Percentiles rank a stretch among this genome's conserved stretches.
phyloP scores from a whole-genome alignment of 192 early-diverging fungal genomes.

The Mortierella antarctica region DNA sequence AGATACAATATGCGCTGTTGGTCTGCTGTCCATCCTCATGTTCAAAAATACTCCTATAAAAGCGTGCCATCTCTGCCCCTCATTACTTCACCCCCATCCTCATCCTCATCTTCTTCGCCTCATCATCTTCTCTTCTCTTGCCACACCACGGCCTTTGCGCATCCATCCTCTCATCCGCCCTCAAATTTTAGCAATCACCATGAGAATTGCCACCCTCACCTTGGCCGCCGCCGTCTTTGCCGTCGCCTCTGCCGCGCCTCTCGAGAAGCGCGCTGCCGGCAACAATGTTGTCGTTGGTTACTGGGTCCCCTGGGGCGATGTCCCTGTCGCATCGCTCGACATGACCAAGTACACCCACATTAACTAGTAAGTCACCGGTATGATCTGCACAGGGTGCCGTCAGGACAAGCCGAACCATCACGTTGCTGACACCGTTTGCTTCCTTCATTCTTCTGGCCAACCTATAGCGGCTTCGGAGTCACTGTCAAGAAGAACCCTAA shows the following conservation, averaged over 20 bases:
- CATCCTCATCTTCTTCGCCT: conserved; percentile 20
- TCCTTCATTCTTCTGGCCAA: conserved; percentile 2
- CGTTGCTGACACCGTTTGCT: not conserved
- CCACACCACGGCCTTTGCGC: not conserved
- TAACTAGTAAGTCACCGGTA: conserved; percentile 36
- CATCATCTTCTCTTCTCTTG: not conserved
- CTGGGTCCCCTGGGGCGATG: conserved; percentile 56
- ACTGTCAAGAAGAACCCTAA: conserved; percentile 33
- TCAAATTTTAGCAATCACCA: conserved; percentile 3
- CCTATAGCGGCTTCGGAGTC: conserved; percentile 45
- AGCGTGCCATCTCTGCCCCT: not conserved
- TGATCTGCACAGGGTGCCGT: no score
- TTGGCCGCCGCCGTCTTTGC: conserved; percentile 45
- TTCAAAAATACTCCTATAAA: conserved; percentile 17
- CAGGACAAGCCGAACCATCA: no score
- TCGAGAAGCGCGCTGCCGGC: conserved; percentile 41
- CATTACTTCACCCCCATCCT: not conserved
- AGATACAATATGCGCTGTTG: no score
- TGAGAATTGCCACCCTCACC: conserved; percentile 45
- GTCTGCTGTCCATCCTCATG: not conserved
- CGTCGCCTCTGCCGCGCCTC: conserved; percentile 25
- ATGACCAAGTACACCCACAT: conserved; percentile 57
- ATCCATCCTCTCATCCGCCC: not conserved
- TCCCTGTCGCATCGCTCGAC: conserved; percentile 48
- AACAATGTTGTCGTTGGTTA: conserved; percentile 49